Percentiles rank a stretch among this genome's conserved stretches.
These are phyloP conservation scores for Fraxinus quadrangulata DNA, from an alignment of 257 asterid genomes.

Conservation along the genomic window DNA sequence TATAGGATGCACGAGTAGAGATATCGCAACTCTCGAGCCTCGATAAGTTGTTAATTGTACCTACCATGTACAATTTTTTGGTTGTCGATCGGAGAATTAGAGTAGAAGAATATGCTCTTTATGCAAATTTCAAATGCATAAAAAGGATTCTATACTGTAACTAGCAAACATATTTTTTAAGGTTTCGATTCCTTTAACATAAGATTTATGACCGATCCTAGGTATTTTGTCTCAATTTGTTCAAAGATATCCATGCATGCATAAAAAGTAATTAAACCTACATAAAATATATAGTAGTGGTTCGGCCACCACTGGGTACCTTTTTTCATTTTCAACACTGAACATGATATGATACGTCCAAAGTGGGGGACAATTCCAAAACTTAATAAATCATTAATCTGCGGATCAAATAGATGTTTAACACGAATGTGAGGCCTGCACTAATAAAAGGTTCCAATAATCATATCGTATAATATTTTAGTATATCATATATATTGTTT, in stretches of 20 bases:
- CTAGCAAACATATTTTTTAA: not conserved
- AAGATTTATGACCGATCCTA: not conserved
- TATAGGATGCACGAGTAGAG: not conserved
- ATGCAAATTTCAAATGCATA: not conserved
- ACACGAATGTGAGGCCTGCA: conserved; percentile 19
- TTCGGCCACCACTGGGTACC: not conserved
- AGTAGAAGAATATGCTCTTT: not conserved
- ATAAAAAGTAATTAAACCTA: not conserved
- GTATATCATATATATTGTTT: not conserved
- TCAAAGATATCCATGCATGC: not conserved
- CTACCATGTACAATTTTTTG: too few relatives aligned
- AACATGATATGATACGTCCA: not conserved
- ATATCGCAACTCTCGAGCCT: too few relatives aligned
- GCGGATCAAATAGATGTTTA: conserved; percentile 18
- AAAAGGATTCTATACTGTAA: not conserved
- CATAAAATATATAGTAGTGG: not conserved
- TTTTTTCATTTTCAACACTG: conserved; percentile 6
- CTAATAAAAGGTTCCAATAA: conserved; percentile 16
- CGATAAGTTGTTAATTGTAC: too few relatives aligned
- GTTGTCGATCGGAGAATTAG: not conserved
- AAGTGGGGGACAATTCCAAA: conserved; percentile 13
- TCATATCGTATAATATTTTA: not conserved
- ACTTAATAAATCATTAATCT: not conserved
- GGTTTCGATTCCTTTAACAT: not conserved
- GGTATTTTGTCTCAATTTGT: not conserved